Conservation (phyloP, 1,284 basidiomycete species). For the Cronartium quercuum region DNA sequence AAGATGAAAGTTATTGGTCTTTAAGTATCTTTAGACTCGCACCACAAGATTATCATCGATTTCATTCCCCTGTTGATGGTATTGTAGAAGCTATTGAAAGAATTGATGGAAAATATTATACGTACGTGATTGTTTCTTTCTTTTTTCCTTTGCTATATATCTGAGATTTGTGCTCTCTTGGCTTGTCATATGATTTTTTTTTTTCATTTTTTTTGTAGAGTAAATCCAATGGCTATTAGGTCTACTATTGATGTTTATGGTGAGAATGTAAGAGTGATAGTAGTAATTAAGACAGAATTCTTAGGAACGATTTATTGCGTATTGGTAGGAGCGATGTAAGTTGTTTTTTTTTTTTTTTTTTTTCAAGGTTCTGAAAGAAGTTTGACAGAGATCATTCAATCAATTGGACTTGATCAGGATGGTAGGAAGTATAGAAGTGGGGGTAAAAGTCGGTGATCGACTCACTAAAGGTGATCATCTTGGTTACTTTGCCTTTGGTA, state of each 20-base stretch:
- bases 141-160: neutral
- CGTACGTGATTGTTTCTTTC: constrained; percentile 42
- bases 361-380: neutral
- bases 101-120: constrained; percentile 48
- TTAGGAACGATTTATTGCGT: constrained; percentile 29
- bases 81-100: constrained; percentile 43
- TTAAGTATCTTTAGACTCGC: constrained; percentile 56
- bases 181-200: neutral
- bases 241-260: constrained; percentile 40
- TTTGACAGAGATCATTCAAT: neutral
- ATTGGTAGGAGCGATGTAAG: constrained; percentile 37
- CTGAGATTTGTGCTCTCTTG: neutral
- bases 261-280: constrained; percentile 72
- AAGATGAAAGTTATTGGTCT: constrained; percentile 52
- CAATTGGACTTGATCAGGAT: constrained; percentile 9
- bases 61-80: constrained; percentile 86
- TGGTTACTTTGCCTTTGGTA: constrained; percentile 38
- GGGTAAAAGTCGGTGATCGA: constrained; percentile 14
- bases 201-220: constrained; percentile 1
- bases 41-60: constrained; percentile 90
- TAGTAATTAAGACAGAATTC: constrained; percentile 57
- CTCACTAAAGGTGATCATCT: constrained; percentile 29
- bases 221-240: constrained; percentile 49
- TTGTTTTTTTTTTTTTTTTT: constrained; percentile 2
- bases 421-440: constrained; percentile 36